Base-by-base conservation (phyloP, 148 eudicot genomes). In the Rheum nobile region DNA sequence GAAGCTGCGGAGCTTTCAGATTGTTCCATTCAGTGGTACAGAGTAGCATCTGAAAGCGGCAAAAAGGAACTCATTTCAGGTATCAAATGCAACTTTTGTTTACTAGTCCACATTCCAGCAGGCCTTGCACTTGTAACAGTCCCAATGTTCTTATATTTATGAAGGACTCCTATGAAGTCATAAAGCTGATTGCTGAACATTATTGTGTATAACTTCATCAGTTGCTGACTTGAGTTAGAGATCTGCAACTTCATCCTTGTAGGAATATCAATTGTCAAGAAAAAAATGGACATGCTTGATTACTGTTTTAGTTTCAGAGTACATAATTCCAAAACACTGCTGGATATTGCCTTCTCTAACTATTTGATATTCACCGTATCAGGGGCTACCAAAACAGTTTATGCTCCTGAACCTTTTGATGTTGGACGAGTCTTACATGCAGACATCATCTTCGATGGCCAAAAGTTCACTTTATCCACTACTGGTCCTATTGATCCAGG, bases 371-470 rank as follows among this genome's bases (percentile, higher is more conserved):
- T 14, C 69, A 28, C 22, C 57, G 6, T 80, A 26, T 74, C 84
- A 96, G 99, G 99, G 73, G 99, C 97, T 74, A 92, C 84, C 6
- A 96, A 96, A 79, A 71, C 90, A 73, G 79, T 85, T 43, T 96
- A 96, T 87, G 97, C 99, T 82, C 99, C 99, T 8, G 99, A 96
- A 80, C 97, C 99, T 31, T 88, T 81, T 79, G 99, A 96, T 71
- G 96, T 88, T 81, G 94, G 99, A 11, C 82, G 89, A 79, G 74
- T 86, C 65, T 80, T 96, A 81, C 88, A 82, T 78, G 99, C 87
- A 72, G 97, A 90, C 67, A 80, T 96, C 55, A 79, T 76, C 28
- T 74, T 72, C 31, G 82, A 86, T 55, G 88, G 67, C 67, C 88
- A 81, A 67, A 83, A 75, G 72, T 70, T 81, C 73, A 78, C 85